A percentile compares a stretch with the other conserved stretches of the same genome.
These are phyloP conservation scores for Talaromyces proteolyticus DNA, from an alignment of 495 filamentous ascomycete genomes.

Conservation along the genomic window DNA sequence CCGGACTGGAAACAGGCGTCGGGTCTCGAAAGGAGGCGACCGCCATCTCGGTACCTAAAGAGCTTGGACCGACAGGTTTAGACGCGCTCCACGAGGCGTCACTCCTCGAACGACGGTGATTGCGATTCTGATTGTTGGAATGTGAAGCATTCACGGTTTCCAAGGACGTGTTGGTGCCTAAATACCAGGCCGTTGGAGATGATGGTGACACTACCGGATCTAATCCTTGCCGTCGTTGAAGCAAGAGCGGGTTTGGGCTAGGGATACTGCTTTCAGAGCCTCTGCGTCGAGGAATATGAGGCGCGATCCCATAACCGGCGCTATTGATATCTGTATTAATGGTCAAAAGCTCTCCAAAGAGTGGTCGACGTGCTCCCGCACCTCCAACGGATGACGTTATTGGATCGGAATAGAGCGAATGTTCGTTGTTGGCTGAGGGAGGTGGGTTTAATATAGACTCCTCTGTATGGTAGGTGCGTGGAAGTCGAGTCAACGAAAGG, in stretches of 20 bases:
- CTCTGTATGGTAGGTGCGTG: not conserved
- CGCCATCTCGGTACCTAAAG: conserved; percentile 32
- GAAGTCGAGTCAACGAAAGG: not conserved
- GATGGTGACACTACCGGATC: conserved; percentile 32
- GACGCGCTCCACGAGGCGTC: conserved; percentile 26
- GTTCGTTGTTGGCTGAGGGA: not conserved
- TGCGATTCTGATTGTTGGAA: conserved; percentile 13
- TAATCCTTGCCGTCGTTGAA: conserved; percentile 27
- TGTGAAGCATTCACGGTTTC: conserved; percentile 35
- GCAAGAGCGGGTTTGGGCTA: conserved; percentile 44
- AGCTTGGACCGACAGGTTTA: conserved; percentile 19
- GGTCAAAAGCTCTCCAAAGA: conserved; percentile 47
- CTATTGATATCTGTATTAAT: conserved; percentile 29
- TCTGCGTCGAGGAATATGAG: conserved; percentile 34
- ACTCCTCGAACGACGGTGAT: conserved; percentile 44
- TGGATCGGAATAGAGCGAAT: conserved; percentile 8
- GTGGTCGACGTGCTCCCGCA: conserved; percentile 21
- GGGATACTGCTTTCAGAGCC: conserved; percentile 50
- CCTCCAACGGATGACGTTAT: not conserved
- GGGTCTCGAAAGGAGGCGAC: conserved; percentile 28
- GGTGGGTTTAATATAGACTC: not conserved
- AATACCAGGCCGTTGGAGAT: conserved; percentile 53
- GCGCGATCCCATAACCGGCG: conserved; percentile 30
- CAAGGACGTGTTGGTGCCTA: conserved; percentile 38
- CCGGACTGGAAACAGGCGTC: conserved; percentile 18